A percentile compares a stretch with the other conserved stretches of the same genome.
phyloP scores from a whole-genome alignment of 2,329 filamentous ascomycete genomes.

The Penicillium concentricum region DNA sequence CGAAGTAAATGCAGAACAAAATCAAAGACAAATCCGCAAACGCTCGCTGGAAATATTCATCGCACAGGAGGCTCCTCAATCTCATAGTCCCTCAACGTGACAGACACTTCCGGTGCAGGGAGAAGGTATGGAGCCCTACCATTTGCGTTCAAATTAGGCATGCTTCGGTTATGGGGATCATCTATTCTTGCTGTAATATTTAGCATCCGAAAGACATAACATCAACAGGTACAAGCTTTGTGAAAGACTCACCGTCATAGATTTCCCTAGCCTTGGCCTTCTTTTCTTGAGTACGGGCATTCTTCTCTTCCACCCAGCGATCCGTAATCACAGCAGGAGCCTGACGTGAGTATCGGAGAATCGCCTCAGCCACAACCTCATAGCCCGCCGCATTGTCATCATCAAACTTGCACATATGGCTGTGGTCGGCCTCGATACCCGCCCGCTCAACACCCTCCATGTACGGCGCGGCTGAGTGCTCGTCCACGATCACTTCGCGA shows the following conservation, averaged over 20 bases:
- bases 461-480: constrained; percentile 66
- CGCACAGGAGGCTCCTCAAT: constrained; percentile 37
- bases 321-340: constrained; percentile 55
- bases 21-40: neutral
- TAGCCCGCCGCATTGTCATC: constrained; percentile 66
- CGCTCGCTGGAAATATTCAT: neutral
- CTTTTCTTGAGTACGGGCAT: constrained; percentile 36
- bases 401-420: constrained; percentile 70
- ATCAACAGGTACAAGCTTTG: neutral
- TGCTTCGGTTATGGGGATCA: constrained; percentile 21
- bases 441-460: constrained; percentile 69
- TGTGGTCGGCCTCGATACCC: constrained; percentile 72
- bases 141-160: constrained; percentile 27
- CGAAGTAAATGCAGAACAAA: neutral
- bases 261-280: constrained; percentile 41
- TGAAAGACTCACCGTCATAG: constrained; percentile 30
- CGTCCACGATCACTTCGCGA: constrained; percentile 65
- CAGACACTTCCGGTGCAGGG: constrained; percentile 27
- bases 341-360: constrained; percentile 49
- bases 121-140: constrained; percentile 38
- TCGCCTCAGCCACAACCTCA: constrained; percentile 50
- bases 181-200: constrained; percentile 18
- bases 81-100: constrained; percentile 38
- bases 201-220: neutral
- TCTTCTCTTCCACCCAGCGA: constrained; percentile 61